phyloP scores from a whole-genome alignment of 1,284 basidiomycete genomes.

The Leccinum ponderosum region DNA sequence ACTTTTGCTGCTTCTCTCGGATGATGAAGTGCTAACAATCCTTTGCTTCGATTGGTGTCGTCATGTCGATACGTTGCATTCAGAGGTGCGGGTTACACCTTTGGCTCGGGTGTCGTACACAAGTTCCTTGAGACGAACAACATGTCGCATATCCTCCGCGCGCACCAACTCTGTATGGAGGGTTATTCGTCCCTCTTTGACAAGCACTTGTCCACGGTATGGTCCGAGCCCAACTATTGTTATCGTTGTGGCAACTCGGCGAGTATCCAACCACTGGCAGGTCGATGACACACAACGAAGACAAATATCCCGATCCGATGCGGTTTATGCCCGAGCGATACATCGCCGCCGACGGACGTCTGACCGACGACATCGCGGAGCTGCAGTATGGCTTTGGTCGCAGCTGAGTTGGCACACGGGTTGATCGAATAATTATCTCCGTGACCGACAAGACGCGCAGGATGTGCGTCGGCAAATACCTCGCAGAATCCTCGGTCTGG shows the following conservation, averaged over 20 bases:
- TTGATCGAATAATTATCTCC: background rate
- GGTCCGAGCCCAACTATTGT: slow-evolving; percentile 99
- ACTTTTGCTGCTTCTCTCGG: slow-evolving; percentile 4
- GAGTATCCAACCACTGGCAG: slow-evolving; percentile 56
- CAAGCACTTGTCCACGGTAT: slow-evolving; percentile 94
- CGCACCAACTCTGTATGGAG: slow-evolving; percentile 99
- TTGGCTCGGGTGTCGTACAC: slow-evolving; percentile 97
- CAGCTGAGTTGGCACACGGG: slow-evolving; percentile 18
- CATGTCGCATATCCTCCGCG: slow-evolving; percentile 97
- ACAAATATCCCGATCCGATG: slow-evolving; percentile 31
- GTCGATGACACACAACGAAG: slow-evolving; percentile 29
- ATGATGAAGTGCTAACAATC: slow-evolving; percentile 6
- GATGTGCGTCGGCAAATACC: slow-evolving; percentile 46
- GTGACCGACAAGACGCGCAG: slow-evolving; percentile 18
- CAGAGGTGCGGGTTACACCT: slow-evolving; percentile 98
- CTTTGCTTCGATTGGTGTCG: background rate
- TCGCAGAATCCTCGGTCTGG: slow-evolving; percentile 45
- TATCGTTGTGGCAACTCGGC: slow-evolving; percentile 98
- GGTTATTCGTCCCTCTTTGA: slow-evolving; percentile 96
- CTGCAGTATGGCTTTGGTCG: slow-evolving; percentile 46
- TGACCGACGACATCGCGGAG: slow-evolving; percentile 37
- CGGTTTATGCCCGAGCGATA: slow-evolving; percentile 37
- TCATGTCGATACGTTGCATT: background rate
- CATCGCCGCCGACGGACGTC: slow-evolving; percentile 21
- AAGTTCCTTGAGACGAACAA: slow-evolving; percentile 94